Base-by-base conservation (phyloP, 345 rosid species). In the Geranium brycei region DNA sequence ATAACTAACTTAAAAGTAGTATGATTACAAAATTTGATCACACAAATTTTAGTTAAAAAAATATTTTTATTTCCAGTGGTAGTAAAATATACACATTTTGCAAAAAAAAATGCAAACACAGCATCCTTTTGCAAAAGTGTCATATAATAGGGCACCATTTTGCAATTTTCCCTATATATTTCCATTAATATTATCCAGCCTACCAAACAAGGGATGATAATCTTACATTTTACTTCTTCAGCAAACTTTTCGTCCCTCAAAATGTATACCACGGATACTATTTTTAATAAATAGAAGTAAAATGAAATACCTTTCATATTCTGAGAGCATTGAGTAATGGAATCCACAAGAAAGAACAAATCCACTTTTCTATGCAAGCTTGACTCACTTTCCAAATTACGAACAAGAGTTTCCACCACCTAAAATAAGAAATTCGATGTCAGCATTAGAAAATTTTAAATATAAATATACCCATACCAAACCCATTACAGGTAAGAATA, bases 271-370 rank as follows among this genome's bases (percentile, higher is more conserved):
- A 23, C 2, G 28, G 28, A 23, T 23, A 23, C 28, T 23, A 23
- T 23, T 23, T 23, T 23, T 23, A 0, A 23, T 23, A 0, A 23
- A 23, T 0, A 23, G 28, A 23, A 23, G 28, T 23, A 38, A 71
- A 47, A 11, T 47, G 53, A 47, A 47, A 47, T 13, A 47, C 98
- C 98, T 81, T 77, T 91, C 69, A 81, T 62, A 68, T 91, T 91
- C 69, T 89, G 85, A 71, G 98, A 82, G 61, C 86, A 89, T 72
- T 89, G 98, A 64, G 85, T 76, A 66, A 91, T 89, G 28, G 98
- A 91, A 84, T 91, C 98, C 65, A 91, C 91, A 56, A 91, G 96
- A 75, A 89, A 93, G 78, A 93, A 88, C 71, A 93, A 72, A 74
- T 93, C 99, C 47, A 93, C 92, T 72, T 88, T 85, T 81, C 79